Evolutionary conservation across 2,329 filamentous ascomycete genomes (phyloP), one percentile per base, ranked within the genome.

Genomic region (Trichoderma sp.): DNA sequence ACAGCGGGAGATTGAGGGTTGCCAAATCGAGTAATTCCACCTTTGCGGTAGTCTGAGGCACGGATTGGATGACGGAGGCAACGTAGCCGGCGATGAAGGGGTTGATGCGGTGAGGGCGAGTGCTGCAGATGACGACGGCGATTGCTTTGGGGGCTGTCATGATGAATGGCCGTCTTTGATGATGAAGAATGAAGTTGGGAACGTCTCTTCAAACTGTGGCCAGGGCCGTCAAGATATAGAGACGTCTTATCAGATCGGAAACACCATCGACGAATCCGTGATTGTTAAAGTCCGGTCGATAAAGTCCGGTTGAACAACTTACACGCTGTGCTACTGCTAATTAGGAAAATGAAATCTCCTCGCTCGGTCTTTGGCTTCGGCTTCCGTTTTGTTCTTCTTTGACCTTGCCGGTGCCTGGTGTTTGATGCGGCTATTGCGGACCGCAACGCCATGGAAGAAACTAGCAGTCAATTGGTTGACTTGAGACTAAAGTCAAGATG

Each of bases 1-100:
- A 83, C 7, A 85, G 72, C 11, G 83, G 83, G 7, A 86, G 81
- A 60, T 79, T 77, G 70, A 79, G 80, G 46, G 77, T 72, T 34
- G 75, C 74, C 18, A 83, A 66, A 68, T 83, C 80, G 55, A 83
- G 74, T 24, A 73, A 69, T 4, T 70, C 60, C 32, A 82, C 39
- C 14, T 43, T 32, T 1, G 51, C 43, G 16, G 13, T 32, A 4
- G 61, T 39, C 3, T 58, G 52, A 4, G 66, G 34, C 6, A 59
- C 70, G 26, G 74, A 70, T 61, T 76, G 70, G 24, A 81, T 66
- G 43, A 73, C 66, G 18, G 73, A 71, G 39, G 73, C 72, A 60
- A 82, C 77, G 59, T 80, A 71, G n/a, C 70, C 72, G 6, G 79
- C 75, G 14, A 82, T 75, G 28, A 73, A 73, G 2, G 76, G 76